Evolutionary conservation across 176 grass and related monocot genomes (phyloP), one percentile per base, ranked within the genome.

Genomic region (Alopecurus myosuroides): DNA sequence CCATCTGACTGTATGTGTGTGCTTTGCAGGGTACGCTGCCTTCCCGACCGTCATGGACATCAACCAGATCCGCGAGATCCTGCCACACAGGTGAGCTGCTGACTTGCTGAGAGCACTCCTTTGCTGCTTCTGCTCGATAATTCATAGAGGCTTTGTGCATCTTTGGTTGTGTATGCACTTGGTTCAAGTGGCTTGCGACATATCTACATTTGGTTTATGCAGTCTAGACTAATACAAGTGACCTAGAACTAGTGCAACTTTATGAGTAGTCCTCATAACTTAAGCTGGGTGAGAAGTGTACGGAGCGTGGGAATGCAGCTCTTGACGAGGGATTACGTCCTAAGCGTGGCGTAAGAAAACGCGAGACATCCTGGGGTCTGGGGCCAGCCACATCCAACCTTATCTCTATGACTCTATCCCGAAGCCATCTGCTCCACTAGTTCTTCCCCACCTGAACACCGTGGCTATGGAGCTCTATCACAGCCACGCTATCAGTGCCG

Each of bases 1-100:
- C 12, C 30, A 4, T 51, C 37, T 66, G 37, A 25, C 8, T 58
- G 25, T 6, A 46, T 41, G 30, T 42, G 2, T 20, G 58, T 53
- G 30, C 12, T 8, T 55, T 64, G 64, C 68, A 90, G 88, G 81
- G 69, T 81, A 85, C 68, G 60, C 85, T 33, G 30, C 89, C 31
- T 91, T 81, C 77, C 89, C 89, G 5, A 36, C 69, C 28, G 77
- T 91, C 41, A 84, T 91, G 89, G 89, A 91, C 67, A 91, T 91
- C 61, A 91, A 91, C 56, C 85, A 87, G 81, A 91, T 91, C 76
- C 89, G 89, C 23, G 85, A 84, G 49, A 85, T 87, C 70, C 77
- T 91, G 57, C 89, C 89, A 17, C 89, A 91, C 73, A 73, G 89
- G 88, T 90, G 79, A 86, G 78, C 28, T 2, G 2, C 5, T 28